Percentiles rank a stretch among this genome's conserved stretches.
Evolutionary conservation across 1,284 basidiomycete genomes (phyloP).

Genomic region (Phellopilus nigrolimitatus): DNA sequence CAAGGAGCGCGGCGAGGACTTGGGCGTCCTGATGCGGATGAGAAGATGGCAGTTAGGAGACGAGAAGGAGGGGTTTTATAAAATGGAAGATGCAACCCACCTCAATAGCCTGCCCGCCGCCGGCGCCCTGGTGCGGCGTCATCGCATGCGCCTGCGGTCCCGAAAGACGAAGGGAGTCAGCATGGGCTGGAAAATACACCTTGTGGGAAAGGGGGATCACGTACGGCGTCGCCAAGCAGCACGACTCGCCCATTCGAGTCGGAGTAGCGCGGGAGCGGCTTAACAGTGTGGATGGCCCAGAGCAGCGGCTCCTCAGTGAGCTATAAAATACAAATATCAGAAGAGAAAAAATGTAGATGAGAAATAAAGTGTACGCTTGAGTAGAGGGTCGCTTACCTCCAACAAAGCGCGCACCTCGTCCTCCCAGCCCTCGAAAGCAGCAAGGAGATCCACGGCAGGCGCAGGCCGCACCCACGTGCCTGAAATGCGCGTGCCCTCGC

Average conservation of each 20-base stretch:
- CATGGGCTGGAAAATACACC: background rate
- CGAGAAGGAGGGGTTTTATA: background rate
- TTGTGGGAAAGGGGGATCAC: constrained; percentile 14
- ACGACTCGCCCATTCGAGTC: constrained; percentile 37
- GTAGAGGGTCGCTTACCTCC: too few relatives aligned
- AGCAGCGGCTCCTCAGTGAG: constrained; percentile 22
- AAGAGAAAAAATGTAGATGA: too few relatives aligned
- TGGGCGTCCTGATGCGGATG: constrained; percentile 33
- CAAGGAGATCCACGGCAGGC: constrained; percentile 21
- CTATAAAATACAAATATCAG: too few relatives aligned
- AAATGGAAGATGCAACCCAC: constrained; percentile 34
- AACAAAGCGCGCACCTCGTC: constrained; percentile 26
- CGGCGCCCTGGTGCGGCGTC: constrained; percentile 50
- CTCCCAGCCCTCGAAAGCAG: constrained; percentile 26
- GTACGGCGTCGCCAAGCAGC: constrained; percentile 47
- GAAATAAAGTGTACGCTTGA: too few relatives aligned
- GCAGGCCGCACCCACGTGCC: constrained; percentile 26
- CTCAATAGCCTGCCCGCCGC: constrained; percentile 54
- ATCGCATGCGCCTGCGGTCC: constrained; percentile 47
- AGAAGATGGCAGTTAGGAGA: background rate
- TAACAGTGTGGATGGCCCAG: constrained; percentile 48
- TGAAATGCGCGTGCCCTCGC: constrained; percentile 23
- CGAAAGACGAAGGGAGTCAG: background rate
- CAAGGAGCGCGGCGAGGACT: constrained; percentile 40
- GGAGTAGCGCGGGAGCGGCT: constrained; percentile 34